These are phyloP conservation scores for Tritrichomonas musculus DNA, from an alignment of 208 protist genomes.

Conservation along the genomic window DNA sequence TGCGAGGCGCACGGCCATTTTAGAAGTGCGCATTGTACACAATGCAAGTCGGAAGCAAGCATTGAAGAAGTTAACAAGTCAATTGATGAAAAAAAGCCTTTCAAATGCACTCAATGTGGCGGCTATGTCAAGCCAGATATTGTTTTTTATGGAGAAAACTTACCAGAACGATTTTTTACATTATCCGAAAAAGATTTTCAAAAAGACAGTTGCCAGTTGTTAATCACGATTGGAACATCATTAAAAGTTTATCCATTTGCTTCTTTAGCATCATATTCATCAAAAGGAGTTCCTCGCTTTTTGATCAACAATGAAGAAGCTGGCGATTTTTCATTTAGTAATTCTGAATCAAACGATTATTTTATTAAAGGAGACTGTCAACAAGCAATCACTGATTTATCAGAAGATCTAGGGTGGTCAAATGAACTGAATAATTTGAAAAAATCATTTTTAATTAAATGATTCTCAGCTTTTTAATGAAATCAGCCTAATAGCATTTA, in stretches of 20 bases:
- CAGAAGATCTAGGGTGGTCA: not conserved
- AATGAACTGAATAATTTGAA: not conserved
- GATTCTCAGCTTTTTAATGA: too few species aligned
- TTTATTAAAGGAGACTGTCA: not conserved
- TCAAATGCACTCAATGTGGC: not conserved
- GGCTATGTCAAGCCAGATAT: not conserved
- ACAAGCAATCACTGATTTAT: not conserved
- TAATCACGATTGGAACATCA: not conserved
- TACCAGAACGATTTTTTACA: not conserved
- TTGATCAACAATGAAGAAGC: not conserved
- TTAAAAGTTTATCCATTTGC: slow-evolving; percentile 2
- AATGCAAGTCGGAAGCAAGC: not conserved
- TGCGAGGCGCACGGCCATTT: not conserved
- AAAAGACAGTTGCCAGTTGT: not conserved
- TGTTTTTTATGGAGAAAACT: not conserved
- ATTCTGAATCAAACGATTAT: not conserved
- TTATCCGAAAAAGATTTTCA: not conserved
- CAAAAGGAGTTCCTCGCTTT: not conserved
- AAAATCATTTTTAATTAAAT: too few species aligned
- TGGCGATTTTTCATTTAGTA: not conserved
- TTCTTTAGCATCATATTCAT: not conserved
- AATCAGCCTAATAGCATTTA: too few species aligned
- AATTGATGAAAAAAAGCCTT: not conserved
- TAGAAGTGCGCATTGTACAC: not conserved
- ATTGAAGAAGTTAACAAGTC: not conserved